Evolutionary conservation across 179 eudicot species (phyloP).

Genomic region (Kewa caespitosa): DNA sequence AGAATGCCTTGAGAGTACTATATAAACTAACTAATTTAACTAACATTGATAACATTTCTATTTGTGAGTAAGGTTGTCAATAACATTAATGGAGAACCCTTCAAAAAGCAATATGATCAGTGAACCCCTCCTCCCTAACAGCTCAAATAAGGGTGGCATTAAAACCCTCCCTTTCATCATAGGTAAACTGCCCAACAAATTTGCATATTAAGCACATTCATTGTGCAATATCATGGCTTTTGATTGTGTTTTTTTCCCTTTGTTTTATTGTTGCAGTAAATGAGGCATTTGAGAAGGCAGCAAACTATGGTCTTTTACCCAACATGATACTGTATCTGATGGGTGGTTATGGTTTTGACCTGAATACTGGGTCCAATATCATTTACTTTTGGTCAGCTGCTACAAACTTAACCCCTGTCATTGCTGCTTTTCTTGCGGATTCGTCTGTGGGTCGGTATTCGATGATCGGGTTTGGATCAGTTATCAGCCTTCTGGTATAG

Average conservation of each 20-base stretch:
- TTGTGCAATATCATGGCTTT: too few species aligned
- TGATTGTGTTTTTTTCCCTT: too few species aligned
- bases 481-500: constrained; percentile 49
- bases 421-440: constrained; percentile 57
- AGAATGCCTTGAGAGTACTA: too few species aligned
- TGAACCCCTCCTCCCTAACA: not conserved
- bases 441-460: constrained; percentile 49
- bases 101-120: not conserved
- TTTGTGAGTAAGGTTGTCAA: too few species aligned
- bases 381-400: constrained; percentile 50
- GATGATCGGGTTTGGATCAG: constrained; percentile 47
- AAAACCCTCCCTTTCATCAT: constrained; percentile 12
- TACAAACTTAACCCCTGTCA: constrained; percentile 40
- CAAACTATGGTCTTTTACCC: constrained; percentile 46
- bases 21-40: too few species aligned
- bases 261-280: constrained; percentile 33
- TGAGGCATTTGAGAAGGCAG: constrained; percentile 52
- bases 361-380: constrained; percentile 43
- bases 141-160: constrained; percentile 2
- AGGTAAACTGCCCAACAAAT: not conserved
- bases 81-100: not conserved
- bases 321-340: constrained; percentile 59
- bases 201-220: too few species aligned
- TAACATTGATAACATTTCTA: too few species aligned
- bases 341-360: constrained; percentile 41